Evolutionary conservation across 768 basidiomycete genomes (phyloP), one percentile per base, ranked within the genome.

Genomic region (Amanita rubescens): DNA sequence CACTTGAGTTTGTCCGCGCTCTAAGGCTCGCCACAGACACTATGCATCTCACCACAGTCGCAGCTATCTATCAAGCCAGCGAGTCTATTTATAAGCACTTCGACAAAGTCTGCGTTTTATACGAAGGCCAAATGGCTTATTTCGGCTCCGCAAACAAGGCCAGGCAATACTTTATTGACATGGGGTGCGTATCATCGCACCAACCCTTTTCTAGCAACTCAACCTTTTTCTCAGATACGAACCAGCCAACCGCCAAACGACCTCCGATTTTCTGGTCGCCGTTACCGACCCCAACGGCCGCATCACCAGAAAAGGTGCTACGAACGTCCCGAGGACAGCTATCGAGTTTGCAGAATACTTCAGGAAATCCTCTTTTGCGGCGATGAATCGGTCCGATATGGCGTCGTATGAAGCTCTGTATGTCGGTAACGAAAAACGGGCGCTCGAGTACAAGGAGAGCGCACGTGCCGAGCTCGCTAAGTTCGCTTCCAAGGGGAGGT

Each of bases 21-120:
- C 71, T 90, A 34, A 78, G 87, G 1, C 73, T 83, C 45, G 72
- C 78, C 3, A 86, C 86, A 5, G 81, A 89, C 61, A 72, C 79
- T 1, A 66, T 69, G 38, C 64, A 67, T 24, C 62, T 69, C 48
- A 69, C 85, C 0, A 89, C 84, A 0, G 77, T 93, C 53, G 87
- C 87, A 17, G 85, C 88, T 0, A 81, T 94, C 35, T 91, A 93
- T 67, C 90, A 93, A 69, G 89, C 87, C 8, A 82, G 86, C 47
- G 87, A 92, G 64, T 72, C 74, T 1, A 67, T 87, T 0, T 85
- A 80, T 58, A 48, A 77, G 11, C 68, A 75, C 6, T 94, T 78
- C 63, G 72, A 92, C 74, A 87, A 89, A 63, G 75, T 90, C 6
- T 83, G 86, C 61, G 74, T 92, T 45, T 77, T 93, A 60, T 81